Conservation (phyloP, 129 eudicot species). For the Smallanthus sonchifolius region DNA sequence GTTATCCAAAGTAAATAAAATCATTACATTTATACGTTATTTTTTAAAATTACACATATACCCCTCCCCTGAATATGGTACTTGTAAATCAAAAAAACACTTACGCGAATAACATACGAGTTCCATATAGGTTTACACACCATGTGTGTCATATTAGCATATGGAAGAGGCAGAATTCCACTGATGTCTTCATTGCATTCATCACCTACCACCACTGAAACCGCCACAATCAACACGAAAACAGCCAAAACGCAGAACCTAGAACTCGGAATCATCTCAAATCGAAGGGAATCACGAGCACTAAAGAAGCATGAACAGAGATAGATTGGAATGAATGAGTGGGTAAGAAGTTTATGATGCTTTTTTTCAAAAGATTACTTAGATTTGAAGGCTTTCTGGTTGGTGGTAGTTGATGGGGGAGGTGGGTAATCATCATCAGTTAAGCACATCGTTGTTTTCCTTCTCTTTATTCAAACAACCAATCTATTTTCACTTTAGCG, state of each 20-base stretch:
- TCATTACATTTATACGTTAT: background rate
- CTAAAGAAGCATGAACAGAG: constrained; percentile 13
- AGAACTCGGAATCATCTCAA: constrained; percentile 26
- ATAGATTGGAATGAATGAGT: background rate
- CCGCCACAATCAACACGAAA: constrained; percentile 16
- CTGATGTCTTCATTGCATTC: constrained; percentile 46
- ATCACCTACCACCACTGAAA: constrained; percentile 20
- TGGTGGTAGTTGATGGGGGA: constrained; percentile 26
- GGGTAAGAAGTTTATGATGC: constrained; percentile 30
- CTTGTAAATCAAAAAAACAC: background rate
- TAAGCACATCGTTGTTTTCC: constrained; percentile 9
- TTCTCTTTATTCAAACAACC: constrained; percentile 3
- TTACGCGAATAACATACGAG: constrained; percentile 65
- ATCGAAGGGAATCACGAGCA: constrained; percentile 6
- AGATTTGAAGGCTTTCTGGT: constrained; percentile 25
- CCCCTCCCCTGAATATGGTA: background rate
- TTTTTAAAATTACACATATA: background rate
- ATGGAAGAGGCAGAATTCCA: constrained; percentile 76
- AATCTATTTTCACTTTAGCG: background rate
- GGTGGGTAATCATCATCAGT: constrained; percentile 10
- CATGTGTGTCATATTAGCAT: constrained; percentile 50
- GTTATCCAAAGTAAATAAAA: constrained; percentile 10
- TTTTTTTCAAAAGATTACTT: constrained; percentile 25
- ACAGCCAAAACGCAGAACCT: constrained; percentile 13
- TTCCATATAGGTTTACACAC: constrained; percentile 81